Conservation (phyloP, 2,329 filamentous ascomycete species). For the Cladosporium sphaerospermum region DNA sequence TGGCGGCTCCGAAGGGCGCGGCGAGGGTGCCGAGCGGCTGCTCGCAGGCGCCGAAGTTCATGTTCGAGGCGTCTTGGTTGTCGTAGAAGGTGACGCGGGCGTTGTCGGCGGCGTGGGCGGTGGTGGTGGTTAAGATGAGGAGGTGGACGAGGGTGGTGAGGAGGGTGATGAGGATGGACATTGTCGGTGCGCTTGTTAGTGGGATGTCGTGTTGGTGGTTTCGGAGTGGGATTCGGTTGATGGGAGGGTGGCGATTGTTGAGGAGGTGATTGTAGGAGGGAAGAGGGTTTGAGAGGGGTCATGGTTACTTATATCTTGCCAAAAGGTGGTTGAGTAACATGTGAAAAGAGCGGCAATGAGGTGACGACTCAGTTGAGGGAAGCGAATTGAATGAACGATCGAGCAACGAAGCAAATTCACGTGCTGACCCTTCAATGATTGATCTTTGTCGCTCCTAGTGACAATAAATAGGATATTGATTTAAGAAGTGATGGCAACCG, state of each 20-base stretch:
- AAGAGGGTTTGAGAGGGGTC: background rate
- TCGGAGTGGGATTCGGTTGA: background rate
- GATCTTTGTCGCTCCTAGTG: no score
- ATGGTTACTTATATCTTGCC: background rate
- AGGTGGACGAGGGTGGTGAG: background rate
- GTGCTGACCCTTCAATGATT: no score
- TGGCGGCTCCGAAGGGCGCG: background rate
- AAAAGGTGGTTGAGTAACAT: no score
- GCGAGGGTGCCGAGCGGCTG: background rate
- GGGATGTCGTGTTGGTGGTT: background rate
- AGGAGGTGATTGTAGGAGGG: background rate
- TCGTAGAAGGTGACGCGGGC: constrained; percentile 2
- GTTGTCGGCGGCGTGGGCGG: background rate
- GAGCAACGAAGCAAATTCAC: no score
- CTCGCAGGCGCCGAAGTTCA: constrained; percentile 4
- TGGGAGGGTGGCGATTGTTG: background rate
- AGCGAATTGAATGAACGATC: no score
- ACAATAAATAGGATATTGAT: no score
- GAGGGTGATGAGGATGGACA: background rate
- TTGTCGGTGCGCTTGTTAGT: background rate
- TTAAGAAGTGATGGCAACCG: no score
- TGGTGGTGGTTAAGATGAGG: background rate
- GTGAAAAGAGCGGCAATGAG: no score
- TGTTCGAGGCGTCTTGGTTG: background rate
- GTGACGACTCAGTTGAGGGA: no score